Conservation (phyloP, 2,329 filamentous ascomycete species). For the Penicillium carneum region DNA sequence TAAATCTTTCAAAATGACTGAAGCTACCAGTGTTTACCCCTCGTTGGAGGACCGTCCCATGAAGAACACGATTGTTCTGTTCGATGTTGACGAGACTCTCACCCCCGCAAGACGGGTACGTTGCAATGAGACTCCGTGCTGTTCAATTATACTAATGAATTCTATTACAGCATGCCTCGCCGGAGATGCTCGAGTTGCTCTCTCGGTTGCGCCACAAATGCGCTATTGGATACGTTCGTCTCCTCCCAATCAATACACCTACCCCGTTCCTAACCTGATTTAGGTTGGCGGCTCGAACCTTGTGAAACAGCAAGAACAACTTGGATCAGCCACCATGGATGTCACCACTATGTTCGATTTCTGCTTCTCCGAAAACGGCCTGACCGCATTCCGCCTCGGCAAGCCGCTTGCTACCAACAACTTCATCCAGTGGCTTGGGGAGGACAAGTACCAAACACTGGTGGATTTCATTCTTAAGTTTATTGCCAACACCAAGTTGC, state of each 20-base stretch:
- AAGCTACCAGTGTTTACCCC: slow-evolving; percentile 62
- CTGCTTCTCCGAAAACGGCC: slow-evolving; percentile 95
- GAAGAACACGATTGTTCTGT: slow-evolving; percentile 91
- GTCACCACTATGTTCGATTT: slow-evolving; percentile 94
- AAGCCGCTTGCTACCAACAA: slow-evolving; percentile 75
- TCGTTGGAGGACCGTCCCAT: slow-evolving; percentile 82
- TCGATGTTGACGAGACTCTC: slow-evolving; percentile 94
- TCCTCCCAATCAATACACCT: background rate
- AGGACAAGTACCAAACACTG: slow-evolving; percentile 72
- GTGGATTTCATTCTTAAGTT: slow-evolving; percentile 67
- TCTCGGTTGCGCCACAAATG: slow-evolving; percentile 72
- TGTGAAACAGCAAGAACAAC: slow-evolving; percentile 92
- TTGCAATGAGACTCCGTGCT: slow-evolving; percentile 21
- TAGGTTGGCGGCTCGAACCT: slow-evolving; percentile 86
- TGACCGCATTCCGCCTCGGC: slow-evolving; percentile 87
- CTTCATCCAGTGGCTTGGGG: slow-evolving; percentile 92
- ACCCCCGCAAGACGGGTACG: slow-evolving; percentile 79
- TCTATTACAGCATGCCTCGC: slow-evolving; percentile 66
- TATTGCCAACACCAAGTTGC: slow-evolving; percentile 67
- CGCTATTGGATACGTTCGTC: slow-evolving; percentile 45
- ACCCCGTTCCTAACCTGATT: slow-evolving; percentile 27
- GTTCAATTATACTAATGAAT: slow-evolving; percentile 15
- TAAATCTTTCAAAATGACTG: slow-evolving; percentile 33
- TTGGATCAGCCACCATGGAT: slow-evolving; percentile 71
- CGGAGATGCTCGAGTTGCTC: slow-evolving; percentile 84